These are phyloP conservation scores for Talaromyces adpressus DNA, from an alignment of 495 filamentous ascomycete genomes.

Conservation along the genomic window DNA sequence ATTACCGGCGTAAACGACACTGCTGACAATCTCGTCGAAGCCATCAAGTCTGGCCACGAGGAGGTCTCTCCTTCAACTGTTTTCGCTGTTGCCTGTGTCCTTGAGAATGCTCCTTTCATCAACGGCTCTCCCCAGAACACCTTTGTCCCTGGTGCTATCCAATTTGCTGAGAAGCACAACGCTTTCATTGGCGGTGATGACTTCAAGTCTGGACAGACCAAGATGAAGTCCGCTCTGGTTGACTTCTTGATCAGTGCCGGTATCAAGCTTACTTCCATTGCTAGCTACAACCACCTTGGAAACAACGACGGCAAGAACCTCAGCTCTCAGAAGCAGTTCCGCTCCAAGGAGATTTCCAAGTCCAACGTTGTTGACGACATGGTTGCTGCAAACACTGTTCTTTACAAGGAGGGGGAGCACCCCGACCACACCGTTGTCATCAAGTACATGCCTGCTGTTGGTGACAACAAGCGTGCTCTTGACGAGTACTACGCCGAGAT, in stretches of 20 bases:
- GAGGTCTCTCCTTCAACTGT: slow-evolving; percentile 92
- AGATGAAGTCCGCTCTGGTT: slow-evolving; percentile 99
- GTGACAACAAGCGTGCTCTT: slow-evolving; percentile 97
- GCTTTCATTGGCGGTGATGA: slow-evolving; percentile 97
- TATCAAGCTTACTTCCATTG: slow-evolving; percentile 98
- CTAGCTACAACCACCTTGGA: slow-evolving; percentile 98
- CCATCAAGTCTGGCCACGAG: slow-evolving; percentile 77
- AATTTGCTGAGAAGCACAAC: slow-evolving; percentile 79
- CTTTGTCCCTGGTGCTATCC: slow-evolving; percentile 86
- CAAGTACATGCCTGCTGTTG: slow-evolving; percentile 99
- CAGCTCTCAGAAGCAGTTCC: slow-evolving; percentile 95
- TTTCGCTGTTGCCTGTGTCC: slow-evolving; percentile 89
- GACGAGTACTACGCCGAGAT: slow-evolving; percentile 99
- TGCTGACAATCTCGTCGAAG: slow-evolving; percentile 81
- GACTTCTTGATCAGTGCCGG: slow-evolving; percentile 98
- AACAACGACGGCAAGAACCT: slow-evolving; percentile 99
- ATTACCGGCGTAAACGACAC: slow-evolving; percentile 91
- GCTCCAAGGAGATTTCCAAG: slow-evolving; percentile 99
- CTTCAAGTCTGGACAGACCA: slow-evolving; percentile 99
- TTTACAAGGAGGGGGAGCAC: slow-evolving; percentile 84
- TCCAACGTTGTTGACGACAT: slow-evolving; percentile 98
- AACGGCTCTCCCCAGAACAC: slow-evolving; percentile 99
- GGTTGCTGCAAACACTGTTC: slow-evolving; percentile 88
- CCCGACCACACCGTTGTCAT: slow-evolving; percentile 88
- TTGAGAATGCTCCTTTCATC: slow-evolving; percentile 92